phyloP scores from a whole-genome alignment of 768 basidiomycete genomes.

The Mycena indigotica region DNA sequence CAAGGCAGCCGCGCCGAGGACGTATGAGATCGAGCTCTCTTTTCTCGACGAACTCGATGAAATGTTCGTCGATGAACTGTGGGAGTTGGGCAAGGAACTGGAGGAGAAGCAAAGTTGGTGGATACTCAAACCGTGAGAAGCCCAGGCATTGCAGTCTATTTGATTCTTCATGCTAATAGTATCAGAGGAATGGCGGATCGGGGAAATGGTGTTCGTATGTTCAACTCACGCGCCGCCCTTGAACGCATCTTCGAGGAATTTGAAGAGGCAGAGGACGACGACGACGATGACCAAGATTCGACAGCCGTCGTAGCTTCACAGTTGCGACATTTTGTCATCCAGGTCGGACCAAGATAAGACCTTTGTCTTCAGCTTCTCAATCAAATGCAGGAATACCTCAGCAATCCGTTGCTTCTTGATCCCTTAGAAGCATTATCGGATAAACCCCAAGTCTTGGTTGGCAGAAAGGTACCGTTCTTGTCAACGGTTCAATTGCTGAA shows the following conservation, averaged over 20 bases:
- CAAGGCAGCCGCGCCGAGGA: constrained; percentile 59
- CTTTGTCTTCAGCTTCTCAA: no score
- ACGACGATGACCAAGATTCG: constrained; percentile 42
- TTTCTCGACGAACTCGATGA: constrained; percentile 96
- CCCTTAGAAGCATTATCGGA: constrained; percentile 47
- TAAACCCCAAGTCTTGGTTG: constrained; percentile 25
- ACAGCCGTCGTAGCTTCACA: constrained; percentile 81
- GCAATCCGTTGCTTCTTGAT: constrained; percentile 76
- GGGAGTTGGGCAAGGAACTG: constrained; percentile 73
- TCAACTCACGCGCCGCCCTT: constrained; percentile 74
- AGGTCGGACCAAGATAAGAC: constrained; percentile 51
- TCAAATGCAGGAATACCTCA: constrained; percentile 78
- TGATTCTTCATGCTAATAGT: constrained; percentile 2
- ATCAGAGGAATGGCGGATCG: constrained; percentile 87
- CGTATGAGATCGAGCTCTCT: constrained; percentile 84
- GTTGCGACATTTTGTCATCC: constrained; percentile 93
- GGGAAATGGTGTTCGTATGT: constrained; percentile 92
- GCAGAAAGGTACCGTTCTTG: constrained; percentile 53
- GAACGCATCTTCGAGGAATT: constrained; percentile 79
- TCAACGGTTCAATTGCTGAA: constrained; percentile 2
- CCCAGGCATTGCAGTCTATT: constrained; percentile 27
- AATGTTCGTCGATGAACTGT: constrained; percentile 89
- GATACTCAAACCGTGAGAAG: constrained; percentile 91
- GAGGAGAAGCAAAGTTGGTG: constrained; percentile 68
- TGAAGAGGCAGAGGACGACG: constrained; percentile 59